These are phyloP conservation scores for Aegilops tauschii DNA, from an alignment of 176 grass and related monocot genomes.

Conservation along the genomic window DNA sequence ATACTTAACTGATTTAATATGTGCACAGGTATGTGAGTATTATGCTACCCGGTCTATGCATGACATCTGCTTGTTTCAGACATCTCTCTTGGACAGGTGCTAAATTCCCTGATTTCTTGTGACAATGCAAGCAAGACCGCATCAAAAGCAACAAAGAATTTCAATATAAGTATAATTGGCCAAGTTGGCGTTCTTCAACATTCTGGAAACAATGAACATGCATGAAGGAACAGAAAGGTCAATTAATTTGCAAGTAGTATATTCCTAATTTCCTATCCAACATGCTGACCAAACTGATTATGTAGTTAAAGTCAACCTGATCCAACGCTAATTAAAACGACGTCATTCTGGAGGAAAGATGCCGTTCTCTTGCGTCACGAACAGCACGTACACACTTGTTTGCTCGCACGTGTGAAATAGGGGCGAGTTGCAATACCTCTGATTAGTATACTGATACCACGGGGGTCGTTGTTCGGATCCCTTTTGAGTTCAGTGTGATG, in stretches of 20 bases:
- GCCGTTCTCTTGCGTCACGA: background rate
- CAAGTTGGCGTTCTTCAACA: constrained; percentile 18
- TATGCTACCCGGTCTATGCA: background rate
- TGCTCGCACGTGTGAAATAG: constrained; percentile 18
- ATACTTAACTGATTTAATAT: background rate
- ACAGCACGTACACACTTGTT: background rate
- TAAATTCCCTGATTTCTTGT: background rate
- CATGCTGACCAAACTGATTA: too few species aligned
- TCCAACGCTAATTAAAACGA: background rate
- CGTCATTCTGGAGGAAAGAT: background rate
- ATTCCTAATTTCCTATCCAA: too few species aligned
- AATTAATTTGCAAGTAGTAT: too few species aligned
- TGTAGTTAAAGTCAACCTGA: background rate
- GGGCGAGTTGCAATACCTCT: too few species aligned
- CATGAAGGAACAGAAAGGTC: background rate
- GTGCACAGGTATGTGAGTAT: background rate
- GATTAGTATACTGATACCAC: too few species aligned
- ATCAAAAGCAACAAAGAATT: background rate
- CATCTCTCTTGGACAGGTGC: background rate
- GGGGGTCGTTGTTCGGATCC: too few species aligned
- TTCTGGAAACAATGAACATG: background rate
- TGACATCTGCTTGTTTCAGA: too few species aligned
- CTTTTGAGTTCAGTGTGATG: too few species aligned
- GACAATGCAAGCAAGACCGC: background rate
- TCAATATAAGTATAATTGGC: too few species aligned